phyloP scores from a whole-genome alignment of 1,284 basidiomycete species.

The Trichosporon inkin region DNA sequence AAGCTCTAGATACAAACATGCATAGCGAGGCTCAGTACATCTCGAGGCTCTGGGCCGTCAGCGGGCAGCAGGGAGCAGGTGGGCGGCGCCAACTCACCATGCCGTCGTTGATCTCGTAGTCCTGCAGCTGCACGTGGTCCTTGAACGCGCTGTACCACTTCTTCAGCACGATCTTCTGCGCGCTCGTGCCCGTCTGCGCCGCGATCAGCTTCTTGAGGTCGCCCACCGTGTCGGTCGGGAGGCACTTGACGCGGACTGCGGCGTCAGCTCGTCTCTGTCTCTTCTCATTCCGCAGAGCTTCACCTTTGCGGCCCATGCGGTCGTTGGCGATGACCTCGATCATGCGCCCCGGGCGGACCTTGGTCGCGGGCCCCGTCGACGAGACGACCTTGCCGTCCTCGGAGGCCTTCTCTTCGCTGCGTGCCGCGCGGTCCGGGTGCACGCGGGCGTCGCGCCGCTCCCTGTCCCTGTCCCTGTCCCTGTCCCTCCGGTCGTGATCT shows the following conservation, averaged over 20 bases:
- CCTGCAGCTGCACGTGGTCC: slow-evolving; percentile 86
- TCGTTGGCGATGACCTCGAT: slow-evolving; percentile 93
- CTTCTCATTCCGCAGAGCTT: slow-evolving; percentile 12
- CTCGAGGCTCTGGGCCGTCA: slow-evolving; percentile 62
- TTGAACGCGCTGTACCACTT: slow-evolving; percentile 96
- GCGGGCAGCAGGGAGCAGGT: too few species aligned
- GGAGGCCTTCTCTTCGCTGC: slow-evolving; percentile 3
- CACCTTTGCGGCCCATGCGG: slow-evolving; percentile 92
- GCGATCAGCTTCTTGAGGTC: slow-evolving; percentile 95
- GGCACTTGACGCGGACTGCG: slow-evolving; percentile 84
- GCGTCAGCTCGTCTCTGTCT: background rate
- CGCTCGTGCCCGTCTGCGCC: slow-evolving; percentile 88
- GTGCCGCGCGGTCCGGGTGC: slow-evolving; percentile 1
- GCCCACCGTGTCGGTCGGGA: slow-evolving; percentile 91
- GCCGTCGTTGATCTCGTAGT: slow-evolving; percentile 92
- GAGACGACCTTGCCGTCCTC: slow-evolving; percentile 14
- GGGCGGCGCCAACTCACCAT: slow-evolving; percentile 58
- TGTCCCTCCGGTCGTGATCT: slow-evolving; percentile 10
- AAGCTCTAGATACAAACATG: slow-evolving; percentile 22
- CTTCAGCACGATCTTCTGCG: slow-evolving; percentile 84
- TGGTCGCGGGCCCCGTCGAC: slow-evolving; percentile 12
- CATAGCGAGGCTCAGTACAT: slow-evolving; percentile 61
- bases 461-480: background rate
- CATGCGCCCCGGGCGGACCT: slow-evolving; percentile 38
- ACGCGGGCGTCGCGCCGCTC: slow-evolving; percentile 9